Percentiles rank a stretch among this genome's conserved stretches.
These are phyloP conservation scores for Phaffomyces antillensis DNA, from an alignment of 805 yeast species.

Conservation along the genomic window DNA sequence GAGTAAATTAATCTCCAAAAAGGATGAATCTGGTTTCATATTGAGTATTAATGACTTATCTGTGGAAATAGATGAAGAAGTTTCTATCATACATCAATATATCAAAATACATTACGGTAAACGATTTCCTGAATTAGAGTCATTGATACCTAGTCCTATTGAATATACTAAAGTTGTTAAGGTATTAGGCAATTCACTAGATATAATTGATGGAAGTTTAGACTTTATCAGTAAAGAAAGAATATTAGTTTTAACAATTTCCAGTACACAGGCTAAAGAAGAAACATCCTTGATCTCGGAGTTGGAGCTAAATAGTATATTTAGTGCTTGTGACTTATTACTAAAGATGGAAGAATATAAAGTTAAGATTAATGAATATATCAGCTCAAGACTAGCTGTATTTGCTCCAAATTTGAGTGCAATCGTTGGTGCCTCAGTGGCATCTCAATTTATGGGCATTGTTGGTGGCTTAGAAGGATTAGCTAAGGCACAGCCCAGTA, in stretches of 20 bases:
- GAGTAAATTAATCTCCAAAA: conserved; percentile 15
- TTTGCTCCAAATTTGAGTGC: conserved; percentile 79
- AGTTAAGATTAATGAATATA: conserved; percentile 39
- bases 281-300: conserved; percentile 24
- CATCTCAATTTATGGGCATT: conserved; percentile 65
- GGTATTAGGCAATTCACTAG: conserved; percentile 43
- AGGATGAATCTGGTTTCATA: conserved; percentile 42
- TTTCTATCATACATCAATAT: conserved; percentile 39
- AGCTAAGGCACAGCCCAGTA: conserved; percentile 73
- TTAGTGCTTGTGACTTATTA: conserved; percentile 41
- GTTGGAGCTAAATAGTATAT: conserved; percentile 31
- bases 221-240: conserved; percentile 53
- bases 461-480: conserved; percentile 64
- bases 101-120: conserved; percentile 46
- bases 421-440: conserved; percentile 62
- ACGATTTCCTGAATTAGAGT: conserved; percentile 66
- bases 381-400: conserved; percentile 46
- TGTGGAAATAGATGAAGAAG: conserved; percentile 48
- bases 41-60: conserved; percentile 48
- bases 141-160: conserved; percentile 52
- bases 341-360: conserved; percentile 38
- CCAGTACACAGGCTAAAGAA: conserved; percentile 45
- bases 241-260: conserved; percentile 64
- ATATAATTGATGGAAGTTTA: conserved; percentile 19
- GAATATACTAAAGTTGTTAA: conserved; percentile 51